Evolutionary conservation across 768 basidiomycete species (phyloP).

Genomic region (Termitomyces sp.): DNA sequence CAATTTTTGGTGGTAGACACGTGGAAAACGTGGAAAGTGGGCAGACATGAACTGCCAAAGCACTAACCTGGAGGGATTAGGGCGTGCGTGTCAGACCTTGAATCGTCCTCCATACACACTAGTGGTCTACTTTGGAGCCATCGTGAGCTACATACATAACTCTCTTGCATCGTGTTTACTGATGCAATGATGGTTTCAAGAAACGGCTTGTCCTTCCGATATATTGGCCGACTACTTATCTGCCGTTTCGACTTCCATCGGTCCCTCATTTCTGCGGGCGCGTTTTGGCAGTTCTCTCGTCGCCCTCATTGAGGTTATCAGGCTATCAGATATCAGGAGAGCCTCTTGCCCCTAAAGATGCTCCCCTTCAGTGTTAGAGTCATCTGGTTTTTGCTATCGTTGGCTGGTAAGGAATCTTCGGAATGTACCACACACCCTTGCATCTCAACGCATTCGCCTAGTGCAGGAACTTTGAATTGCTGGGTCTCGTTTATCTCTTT

Average conservation of each 20-base stretch:
- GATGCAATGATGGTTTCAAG: constrained; percentile 4
- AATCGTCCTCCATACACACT: background rate
- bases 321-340: background rate
- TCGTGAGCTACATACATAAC: background rate
- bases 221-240: background rate
- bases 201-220: background rate
- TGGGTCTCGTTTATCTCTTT: constrained; percentile 44
- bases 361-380: constrained; percentile 51
- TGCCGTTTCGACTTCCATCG: background rate
- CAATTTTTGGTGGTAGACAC: too few species aligned
- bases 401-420: constrained; percentile 34
- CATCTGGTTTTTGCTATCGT: constrained; percentile 52
- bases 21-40: too few species aligned
- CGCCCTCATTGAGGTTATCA: background rate
- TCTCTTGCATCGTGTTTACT: background rate
- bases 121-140: background rate
- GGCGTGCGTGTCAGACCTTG: background rate
- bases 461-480: constrained; percentile 43
- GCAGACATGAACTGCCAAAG: too few species aligned
- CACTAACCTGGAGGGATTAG: too few species aligned
- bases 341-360: constrained; percentile 27
- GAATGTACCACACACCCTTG: background rate
- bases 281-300: background rate
- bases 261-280: background rate
- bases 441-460: background rate